These are phyloP conservation scores for Lotmaria passim DNA, from an alignment of 208 protist genomes.

Conservation along the genomic window DNA sequence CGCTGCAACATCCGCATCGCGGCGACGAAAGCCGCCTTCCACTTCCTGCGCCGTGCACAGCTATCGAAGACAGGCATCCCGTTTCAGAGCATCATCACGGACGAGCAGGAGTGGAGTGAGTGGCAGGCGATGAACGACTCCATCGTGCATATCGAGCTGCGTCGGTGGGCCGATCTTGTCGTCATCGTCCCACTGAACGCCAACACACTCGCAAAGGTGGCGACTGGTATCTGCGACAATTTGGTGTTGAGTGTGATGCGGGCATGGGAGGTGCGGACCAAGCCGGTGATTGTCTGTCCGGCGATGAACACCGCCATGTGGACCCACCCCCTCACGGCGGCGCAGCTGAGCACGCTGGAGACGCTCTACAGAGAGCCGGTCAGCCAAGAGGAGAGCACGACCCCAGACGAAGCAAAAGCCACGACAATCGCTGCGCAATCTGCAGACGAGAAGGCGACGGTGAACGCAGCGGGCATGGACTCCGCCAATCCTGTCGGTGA, in stretches of 20 bases:
- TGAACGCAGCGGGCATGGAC: neutral
- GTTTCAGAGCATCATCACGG: constrained; percentile 82
- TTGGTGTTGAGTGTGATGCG: constrained; percentile 95
- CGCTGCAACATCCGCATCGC: constrained; percentile 84
- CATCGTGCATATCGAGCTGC: constrained; percentile 94
- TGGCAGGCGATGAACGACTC: constrained; percentile 88
- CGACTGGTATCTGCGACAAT: constrained; percentile 95
- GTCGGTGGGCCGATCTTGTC: constrained; percentile 95
- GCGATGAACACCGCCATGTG: constrained; percentile 99
- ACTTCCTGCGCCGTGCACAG: constrained; percentile 78
- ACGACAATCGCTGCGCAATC: neutral
- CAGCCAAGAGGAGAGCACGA: neutral
- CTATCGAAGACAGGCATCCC: constrained; percentile 59
- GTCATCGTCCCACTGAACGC: constrained; percentile 96
- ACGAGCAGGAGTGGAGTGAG: constrained; percentile 83
- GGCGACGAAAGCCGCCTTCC: constrained; percentile 75
- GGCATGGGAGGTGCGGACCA: constrained; percentile 93
- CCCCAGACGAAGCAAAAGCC: neutral
- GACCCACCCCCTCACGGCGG: constrained; percentile 92
- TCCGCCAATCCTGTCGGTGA: neutral
- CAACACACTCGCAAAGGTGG: constrained; percentile 97
- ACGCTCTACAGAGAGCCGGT: constrained; percentile 54
- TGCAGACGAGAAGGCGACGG: neutral
- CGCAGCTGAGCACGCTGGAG: constrained; percentile 72
- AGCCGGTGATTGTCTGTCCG: constrained; percentile 95